Evolutionary conservation across 805 yeast genomes (phyloP).

Genomic region (Ogataea dorogensis): DNA sequence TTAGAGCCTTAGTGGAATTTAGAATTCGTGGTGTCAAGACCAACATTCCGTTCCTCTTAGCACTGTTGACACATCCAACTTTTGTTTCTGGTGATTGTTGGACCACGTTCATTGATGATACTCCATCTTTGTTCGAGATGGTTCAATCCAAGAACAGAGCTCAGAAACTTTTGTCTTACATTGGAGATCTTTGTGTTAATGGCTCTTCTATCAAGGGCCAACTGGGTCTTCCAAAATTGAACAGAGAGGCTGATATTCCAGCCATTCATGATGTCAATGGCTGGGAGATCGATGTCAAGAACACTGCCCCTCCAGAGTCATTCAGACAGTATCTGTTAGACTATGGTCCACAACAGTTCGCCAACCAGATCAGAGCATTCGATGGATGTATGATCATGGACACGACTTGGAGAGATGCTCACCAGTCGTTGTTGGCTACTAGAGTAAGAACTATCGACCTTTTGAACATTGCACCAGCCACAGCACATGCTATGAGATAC

Average conservation of each 20-base stretch:
- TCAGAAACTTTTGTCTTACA: conserved; percentile 83
- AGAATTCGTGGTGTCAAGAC: conserved; percentile 99
- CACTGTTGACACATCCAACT: conserved; percentile 85
- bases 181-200: conserved; percentile 92
- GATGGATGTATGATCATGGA: conserved; percentile 93
- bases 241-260: conserved; percentile 75
- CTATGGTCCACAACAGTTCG: conserved; percentile 87
- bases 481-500: conserved; percentile 84
- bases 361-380: conserved; percentile 78
- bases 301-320: conserved; percentile 62
- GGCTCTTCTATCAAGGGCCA: conserved; percentile 97
- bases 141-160: conserved; percentile 95
- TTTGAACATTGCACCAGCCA: conserved; percentile 87
- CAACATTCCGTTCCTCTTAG: conserved; percentile 92
- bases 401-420: conserved; percentile 99
- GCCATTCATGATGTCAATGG: conserved; percentile 62
- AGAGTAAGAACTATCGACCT: conserved; percentile 94
- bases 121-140: conserved; percentile 94
- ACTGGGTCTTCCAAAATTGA: conserved; percentile 83
- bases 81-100: conserved; percentile 87
- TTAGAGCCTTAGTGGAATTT: conserved; percentile 93
- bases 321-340: conserved; percentile 88
- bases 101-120: conserved; percentile 98
- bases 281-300: conserved; percentile 49
- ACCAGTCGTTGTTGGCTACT: conserved; percentile 95